These are phyloP conservation scores for Talaromyces sp. DNA, from an alignment of 2,329 filamentous ascomycete genomes.

Conservation along the genomic window DNA sequence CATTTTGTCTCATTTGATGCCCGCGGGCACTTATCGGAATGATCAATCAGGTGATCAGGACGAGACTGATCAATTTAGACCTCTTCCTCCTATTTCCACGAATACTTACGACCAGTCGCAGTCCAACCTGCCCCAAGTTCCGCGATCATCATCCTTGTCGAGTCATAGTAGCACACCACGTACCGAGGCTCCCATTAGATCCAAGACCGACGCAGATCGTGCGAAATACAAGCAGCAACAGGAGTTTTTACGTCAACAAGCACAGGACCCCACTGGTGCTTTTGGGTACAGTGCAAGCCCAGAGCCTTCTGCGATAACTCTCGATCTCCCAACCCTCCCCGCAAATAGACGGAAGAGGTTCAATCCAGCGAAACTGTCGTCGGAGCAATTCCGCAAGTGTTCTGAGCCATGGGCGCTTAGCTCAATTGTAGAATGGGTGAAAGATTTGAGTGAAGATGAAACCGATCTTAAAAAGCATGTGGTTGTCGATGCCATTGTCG, in stretches of 20 bases:
- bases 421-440: constrained; percentile 80
- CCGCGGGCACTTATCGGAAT: constrained; percentile 57
- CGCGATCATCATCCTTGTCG: constrained; percentile 75
- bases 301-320: constrained; percentile 51
- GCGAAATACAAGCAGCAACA: constrained; percentile 51
- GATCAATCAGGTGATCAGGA: constrained; percentile 31
- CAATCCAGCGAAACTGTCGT: constrained; percentile 75
- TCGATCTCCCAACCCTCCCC: constrained; percentile 81
- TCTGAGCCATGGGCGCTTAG: constrained; percentile 89
- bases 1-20: constrained; percentile 44
- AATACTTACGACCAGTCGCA: constrained; percentile 49
- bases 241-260: constrained; percentile 48
- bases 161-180: constrained; percentile 77
- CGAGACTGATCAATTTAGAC: constrained; percentile 32
- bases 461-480: constrained; percentile 79
- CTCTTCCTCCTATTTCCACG: constrained; percentile 37
- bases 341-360: constrained; percentile 77
- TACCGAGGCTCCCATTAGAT: constrained; percentile 76
- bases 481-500: constrained; percentile 81
- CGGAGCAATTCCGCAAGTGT: constrained; percentile 78
- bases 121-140: constrained; percentile 48
- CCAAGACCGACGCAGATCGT: constrained; percentile 86
- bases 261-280: constrained; percentile 15
- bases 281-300: constrained; percentile 50
- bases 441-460: constrained; percentile 85